These are phyloP conservation scores for Cornus controversa DNA, from an alignment of 148 eudicot species.

Conservation along the genomic window DNA sequence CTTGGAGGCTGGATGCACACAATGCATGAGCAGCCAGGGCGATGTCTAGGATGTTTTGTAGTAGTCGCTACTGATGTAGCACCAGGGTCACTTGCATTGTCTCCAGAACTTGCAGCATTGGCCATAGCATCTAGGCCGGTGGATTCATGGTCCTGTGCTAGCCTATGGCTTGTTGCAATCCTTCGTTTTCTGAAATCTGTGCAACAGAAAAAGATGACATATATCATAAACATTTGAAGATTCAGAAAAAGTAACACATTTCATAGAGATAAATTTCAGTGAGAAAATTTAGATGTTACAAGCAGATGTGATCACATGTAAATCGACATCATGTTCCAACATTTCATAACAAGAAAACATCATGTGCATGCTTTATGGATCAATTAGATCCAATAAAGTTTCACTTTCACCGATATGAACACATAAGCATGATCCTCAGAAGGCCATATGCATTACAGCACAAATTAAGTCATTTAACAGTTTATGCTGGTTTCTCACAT, in stretches of 20 bases:
- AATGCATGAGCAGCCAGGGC: conserved; percentile 76
- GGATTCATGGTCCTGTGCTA: conserved; percentile 46
- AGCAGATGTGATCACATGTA: too few species aligned
- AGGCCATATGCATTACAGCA: neutral
- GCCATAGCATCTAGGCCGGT: conserved; percentile 49
- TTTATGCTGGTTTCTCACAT: neutral
- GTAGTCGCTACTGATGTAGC: conserved; percentile 59
- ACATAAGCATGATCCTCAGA: neutral
- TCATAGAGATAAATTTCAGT: too few species aligned
- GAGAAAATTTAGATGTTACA: too few species aligned
- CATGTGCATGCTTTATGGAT: too few species aligned
- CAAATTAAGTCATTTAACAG: neutral
- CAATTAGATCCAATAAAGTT: neutral
- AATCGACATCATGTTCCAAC: too few species aligned
- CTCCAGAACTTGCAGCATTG: conserved; percentile 41
- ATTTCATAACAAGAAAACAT: too few species aligned
- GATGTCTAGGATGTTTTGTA: conserved; percentile 80
- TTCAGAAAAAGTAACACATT: neutral
- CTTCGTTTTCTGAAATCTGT: conserved; percentile 59
- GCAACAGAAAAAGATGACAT: conserved; percentile 6
- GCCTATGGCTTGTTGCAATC: conserved; percentile 26
- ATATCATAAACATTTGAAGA: conserved; percentile 1
- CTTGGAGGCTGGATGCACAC: conserved; percentile 86
- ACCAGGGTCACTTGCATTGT: conserved; percentile 34
- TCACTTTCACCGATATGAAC: neutral